Percentiles rank a stretch among this genome's conserved stretches.
Conservation (phyloP, 2,329 filamentous ascomycete species). For the Exophiala spinifera region DNA sequence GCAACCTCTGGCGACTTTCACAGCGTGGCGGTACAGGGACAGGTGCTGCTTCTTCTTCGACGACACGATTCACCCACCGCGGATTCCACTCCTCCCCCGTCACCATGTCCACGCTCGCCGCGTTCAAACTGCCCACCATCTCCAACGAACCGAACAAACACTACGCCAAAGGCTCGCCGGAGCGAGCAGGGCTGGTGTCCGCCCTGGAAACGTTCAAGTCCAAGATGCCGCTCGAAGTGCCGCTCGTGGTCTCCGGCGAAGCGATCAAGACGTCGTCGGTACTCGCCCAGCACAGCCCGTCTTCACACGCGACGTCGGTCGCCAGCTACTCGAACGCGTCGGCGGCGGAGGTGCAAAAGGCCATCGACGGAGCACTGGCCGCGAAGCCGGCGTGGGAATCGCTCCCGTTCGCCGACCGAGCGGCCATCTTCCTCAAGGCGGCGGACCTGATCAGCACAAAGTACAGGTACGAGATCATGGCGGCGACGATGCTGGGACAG, state of each 20-base stretch:
- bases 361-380: constrained; percentile 80
- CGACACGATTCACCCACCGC: too few relatives aligned
- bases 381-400: constrained; percentile 84
- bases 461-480: constrained; percentile 96
- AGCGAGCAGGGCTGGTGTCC: constrained; percentile 71
- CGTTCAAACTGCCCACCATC: constrained; percentile 83
- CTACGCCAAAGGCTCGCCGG: constrained; percentile 78
- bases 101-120: constrained; percentile 61
- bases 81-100: constrained; percentile 13
- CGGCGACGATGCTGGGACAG: constrained; percentile 90
- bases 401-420: constrained; percentile 84
- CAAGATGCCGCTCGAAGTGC: constrained; percentile 70
- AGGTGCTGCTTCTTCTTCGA: too few relatives aligned
- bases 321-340: constrained; percentile 84
- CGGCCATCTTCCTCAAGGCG: constrained; percentile 92
- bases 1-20: constrained; percentile 10
- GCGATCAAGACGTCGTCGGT: constrained; percentile 66
- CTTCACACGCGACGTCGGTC: constrained; percentile 71
- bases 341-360: constrained; percentile 68
- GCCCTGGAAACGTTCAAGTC: constrained; percentile 69
- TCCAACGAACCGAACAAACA: constrained; percentile 96
- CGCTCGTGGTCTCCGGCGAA: constrained; percentile 79
- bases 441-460: constrained; percentile 86
- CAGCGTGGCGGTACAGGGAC: too few relatives aligned
- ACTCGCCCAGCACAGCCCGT: constrained; percentile 75